phyloP scores from a whole-genome alignment of 2,329 filamentous ascomycete species.

The Trichoderma breve region DNA sequence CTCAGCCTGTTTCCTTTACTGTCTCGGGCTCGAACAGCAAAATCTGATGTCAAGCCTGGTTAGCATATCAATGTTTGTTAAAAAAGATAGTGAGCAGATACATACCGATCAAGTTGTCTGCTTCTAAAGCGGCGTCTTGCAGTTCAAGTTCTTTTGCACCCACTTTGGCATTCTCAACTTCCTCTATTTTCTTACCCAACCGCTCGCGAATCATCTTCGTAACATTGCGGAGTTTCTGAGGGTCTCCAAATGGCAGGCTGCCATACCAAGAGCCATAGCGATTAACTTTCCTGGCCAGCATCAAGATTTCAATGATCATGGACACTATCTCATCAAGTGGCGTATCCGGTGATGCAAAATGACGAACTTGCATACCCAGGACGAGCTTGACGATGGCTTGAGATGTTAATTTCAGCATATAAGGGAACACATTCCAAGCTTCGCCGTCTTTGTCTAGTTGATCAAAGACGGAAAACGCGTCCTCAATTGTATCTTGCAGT shows the following conservation, averaged over 20 bases:
- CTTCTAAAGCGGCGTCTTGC: slow-evolving; percentile 49
- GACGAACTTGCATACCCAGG: not conserved
- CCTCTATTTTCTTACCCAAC: not conserved
- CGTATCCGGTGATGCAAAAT: not conserved
- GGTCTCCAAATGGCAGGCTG: not conserved
- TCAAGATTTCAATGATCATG: not conserved
- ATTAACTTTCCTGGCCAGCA: not conserved
- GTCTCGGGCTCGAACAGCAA: slow-evolving; percentile 52
- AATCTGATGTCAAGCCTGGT: slow-evolving; percentile 40
- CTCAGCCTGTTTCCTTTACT: slow-evolving; percentile 53
- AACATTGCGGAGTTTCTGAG: not conserved
- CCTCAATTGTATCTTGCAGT: not conserved
- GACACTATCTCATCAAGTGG: not conserved
- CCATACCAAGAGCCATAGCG: not conserved
- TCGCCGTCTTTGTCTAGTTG: not conserved
- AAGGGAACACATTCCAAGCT: not conserved
- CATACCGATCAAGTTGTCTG: slow-evolving; percentile 37
- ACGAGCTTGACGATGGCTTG: not conserved
- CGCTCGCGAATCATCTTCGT: not conserved
- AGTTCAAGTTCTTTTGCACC: slow-evolving; percentile 37
- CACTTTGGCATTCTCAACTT: not conserved
- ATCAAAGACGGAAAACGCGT: not conserved
- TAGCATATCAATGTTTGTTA: not conserved
- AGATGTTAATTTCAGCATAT: not conserved
- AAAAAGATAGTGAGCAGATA: not conserved